Conservation (phyloP, 176 grass and related monocot species). For the Melocanna baccifera region DNA sequence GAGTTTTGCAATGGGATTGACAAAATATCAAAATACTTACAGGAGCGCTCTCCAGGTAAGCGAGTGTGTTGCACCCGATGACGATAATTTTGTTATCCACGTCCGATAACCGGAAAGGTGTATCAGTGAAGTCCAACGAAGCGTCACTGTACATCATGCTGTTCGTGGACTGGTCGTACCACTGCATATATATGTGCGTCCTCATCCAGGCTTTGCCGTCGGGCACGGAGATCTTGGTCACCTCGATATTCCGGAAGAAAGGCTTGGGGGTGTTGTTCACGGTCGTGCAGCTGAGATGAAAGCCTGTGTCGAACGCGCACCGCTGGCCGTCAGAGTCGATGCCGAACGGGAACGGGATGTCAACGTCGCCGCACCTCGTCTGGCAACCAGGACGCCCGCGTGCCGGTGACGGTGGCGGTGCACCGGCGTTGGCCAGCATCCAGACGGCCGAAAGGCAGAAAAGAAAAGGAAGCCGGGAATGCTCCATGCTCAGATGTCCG, state of each 20-base stretch:
- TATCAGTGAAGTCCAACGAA: background rate
- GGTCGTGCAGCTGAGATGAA: background rate
- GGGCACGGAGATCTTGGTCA: background rate
- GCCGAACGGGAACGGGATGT: conserved; percentile 16
- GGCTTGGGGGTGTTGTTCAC: background rate
- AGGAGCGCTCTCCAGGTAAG: background rate
- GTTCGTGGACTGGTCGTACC: rapidly evolving
- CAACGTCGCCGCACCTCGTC: background rate
- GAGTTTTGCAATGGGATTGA: too few species aligned
- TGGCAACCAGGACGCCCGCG: background rate
- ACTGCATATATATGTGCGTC: rapidly evolving
- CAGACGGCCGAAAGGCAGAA: background rate
- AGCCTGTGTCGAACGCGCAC: background rate
- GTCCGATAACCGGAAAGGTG: background rate
- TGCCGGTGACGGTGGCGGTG: background rate
- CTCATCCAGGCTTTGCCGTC: background rate
- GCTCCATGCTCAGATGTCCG: too few species aligned
- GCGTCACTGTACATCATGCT: rapidly evolving
- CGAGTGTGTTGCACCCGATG: conserved; percentile 8
- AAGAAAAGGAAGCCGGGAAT: too few species aligned
- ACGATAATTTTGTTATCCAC: background rate
- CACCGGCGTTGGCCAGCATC: background rate
- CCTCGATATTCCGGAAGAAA: background rate
- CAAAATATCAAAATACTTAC: background rate
- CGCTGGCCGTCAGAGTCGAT: background rate